These are phyloP conservation scores for Amanita phalloides DNA, from an alignment of 768 basidiomycete genomes.

Conservation along the genomic window DNA sequence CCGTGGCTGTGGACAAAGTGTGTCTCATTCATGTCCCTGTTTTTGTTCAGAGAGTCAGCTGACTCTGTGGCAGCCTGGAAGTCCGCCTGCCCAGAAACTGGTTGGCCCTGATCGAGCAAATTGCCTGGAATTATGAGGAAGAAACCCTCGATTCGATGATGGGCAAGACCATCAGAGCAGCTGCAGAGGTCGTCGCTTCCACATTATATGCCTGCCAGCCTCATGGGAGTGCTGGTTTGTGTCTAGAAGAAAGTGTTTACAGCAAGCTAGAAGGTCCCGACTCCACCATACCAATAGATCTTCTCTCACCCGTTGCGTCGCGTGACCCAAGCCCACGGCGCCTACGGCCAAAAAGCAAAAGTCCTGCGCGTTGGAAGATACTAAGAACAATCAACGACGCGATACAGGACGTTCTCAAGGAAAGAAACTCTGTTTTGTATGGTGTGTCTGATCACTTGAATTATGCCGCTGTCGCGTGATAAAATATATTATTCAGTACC, in stretches of 20 bases:
- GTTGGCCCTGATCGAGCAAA: constrained; percentile 72
- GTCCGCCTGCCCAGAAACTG: constrained; percentile 78
- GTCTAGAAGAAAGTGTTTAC: constrained; percentile 51
- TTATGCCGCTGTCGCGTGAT: neutral
- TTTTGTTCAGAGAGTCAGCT: neutral
- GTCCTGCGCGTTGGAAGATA: constrained; percentile 78
- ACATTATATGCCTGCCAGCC: constrained; percentile 29
- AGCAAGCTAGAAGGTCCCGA: constrained; percentile 54
- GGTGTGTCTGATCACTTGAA: constrained; percentile 30
- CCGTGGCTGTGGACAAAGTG: constrained; percentile 79
- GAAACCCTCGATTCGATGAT: constrained; percentile 55
- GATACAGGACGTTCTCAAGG: constrained; percentile 58
- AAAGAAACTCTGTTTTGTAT: constrained; percentile 58
- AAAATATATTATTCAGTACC: constrained; percentile 37
- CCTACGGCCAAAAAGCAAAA: constrained; percentile 65
- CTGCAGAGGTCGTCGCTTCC: constrained; percentile 44
- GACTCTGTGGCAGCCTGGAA: constrained; percentile 36
- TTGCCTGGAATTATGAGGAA: constrained; percentile 63
- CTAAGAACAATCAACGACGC: constrained; percentile 72
- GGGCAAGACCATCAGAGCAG: constrained; percentile 57
- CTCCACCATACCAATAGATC: constrained; percentile 58
- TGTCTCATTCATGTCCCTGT: constrained; percentile 10
- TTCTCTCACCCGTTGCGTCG: constrained; percentile 71
- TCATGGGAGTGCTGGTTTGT: constrained; percentile 31
- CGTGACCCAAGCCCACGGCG: constrained; percentile 78